Conservation (phyloP, 2,329 filamentous ascomycete genomes). For the Elsinoe perseae region DNA sequence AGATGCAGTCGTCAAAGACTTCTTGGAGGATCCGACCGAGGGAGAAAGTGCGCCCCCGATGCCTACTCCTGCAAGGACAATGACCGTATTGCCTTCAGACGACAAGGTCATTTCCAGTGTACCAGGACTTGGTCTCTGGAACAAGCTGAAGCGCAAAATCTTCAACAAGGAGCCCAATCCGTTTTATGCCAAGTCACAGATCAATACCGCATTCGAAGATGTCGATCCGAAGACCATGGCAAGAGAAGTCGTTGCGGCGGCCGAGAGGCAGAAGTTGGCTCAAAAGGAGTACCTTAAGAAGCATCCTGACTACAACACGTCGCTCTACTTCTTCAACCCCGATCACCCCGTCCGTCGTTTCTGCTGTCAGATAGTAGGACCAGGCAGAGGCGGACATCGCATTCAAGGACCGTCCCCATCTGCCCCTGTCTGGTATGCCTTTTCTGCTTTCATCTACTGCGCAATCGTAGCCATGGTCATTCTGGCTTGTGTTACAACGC, state of each 20-base stretch:
- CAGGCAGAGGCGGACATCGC: conserved; percentile 76
- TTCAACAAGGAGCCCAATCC: conserved; percentile 69
- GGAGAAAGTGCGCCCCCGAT: conserved; percentile 27
- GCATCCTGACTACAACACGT: conserved; percentile 86
- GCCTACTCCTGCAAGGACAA: conserved; percentile 7
- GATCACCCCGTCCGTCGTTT: conserved; percentile 68
- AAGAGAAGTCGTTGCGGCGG: conserved; percentile 76
- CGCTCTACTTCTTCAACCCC: conserved; percentile 78
- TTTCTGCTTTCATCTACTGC: conserved; percentile 88
- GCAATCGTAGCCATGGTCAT: conserved; percentile 97
- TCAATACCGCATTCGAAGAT: conserved; percentile 63
- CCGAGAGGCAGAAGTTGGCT: conserved; percentile 72
- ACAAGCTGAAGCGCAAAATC: conserved; percentile 24
- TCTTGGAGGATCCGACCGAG: conserved; percentile 63
- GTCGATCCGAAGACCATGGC: conserved; percentile 83
- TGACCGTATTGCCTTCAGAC: not conserved
- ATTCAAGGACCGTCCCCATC: conserved; percentile 87
- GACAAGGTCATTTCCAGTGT: conserved; percentile 9
- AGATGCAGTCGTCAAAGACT: conserved; percentile 89
- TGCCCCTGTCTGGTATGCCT: conserved; percentile 81
- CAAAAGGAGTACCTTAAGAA: conserved; percentile 84
- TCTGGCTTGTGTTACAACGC: conserved; percentile 87
- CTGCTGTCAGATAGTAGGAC: conserved; percentile 85
- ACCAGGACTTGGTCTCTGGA: conserved; percentile 21
- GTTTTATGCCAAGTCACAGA: conserved; percentile 78